These are phyloP conservation scores for Epichloe coenophiala DNA, from an alignment of 2,329 filamentous ascomycete genomes.

Conservation along the genomic window DNA sequence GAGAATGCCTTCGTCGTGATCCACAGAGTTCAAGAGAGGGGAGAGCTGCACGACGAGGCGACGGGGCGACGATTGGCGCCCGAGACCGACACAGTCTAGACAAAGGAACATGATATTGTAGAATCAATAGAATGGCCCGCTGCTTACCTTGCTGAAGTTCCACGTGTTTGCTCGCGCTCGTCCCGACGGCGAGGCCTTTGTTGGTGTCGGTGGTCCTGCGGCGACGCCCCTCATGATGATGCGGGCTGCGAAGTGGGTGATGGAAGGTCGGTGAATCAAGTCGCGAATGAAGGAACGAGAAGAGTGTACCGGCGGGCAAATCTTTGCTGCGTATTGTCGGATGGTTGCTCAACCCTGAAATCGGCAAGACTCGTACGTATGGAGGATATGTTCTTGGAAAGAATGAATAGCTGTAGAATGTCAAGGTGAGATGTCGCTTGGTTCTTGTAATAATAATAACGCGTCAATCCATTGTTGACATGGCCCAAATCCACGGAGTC, in stretches of 20 bases:
- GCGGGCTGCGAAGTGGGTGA: not conserved
- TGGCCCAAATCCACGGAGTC: no score
- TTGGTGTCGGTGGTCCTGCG: constrained; percentile 20
- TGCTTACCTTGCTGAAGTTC: constrained; percentile 27
- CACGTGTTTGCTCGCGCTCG: constrained; percentile 24
- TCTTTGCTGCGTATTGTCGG: no score
- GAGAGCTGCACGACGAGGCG: not conserved
- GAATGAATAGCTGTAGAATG: no score
- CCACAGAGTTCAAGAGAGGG: not conserved
- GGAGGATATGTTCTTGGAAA: no score
- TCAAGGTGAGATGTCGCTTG: no score
- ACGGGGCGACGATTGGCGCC: not conserved
- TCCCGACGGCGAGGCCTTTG: constrained; percentile 12
- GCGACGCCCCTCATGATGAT: constrained; percentile 17
- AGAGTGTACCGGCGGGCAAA: not conserved
- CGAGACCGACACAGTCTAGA: not conserved
- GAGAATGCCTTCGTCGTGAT: not conserved
- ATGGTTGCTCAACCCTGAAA: no score
- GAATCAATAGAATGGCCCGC: not conserved
- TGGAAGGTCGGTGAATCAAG: not conserved
- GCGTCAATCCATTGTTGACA: no score
- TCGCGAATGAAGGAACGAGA: not conserved
- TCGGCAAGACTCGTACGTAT: no score
- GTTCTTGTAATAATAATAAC: no score
- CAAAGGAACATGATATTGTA: not conserved